Evolutionary conservation across 2,329 filamentous ascomycete species (phyloP).

Genomic region (Pseudodiploospora longispora): DNA sequence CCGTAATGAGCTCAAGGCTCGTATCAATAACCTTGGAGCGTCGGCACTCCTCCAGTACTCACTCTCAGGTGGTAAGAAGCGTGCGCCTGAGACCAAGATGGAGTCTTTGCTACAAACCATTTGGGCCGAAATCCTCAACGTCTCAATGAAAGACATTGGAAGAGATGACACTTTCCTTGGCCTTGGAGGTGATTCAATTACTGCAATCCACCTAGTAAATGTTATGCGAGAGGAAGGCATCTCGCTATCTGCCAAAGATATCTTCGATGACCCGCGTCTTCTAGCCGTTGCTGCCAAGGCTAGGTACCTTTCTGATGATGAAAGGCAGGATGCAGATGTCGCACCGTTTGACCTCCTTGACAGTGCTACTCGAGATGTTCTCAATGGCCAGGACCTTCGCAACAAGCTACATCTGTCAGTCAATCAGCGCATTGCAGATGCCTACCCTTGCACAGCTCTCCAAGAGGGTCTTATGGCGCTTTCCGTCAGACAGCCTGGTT

Average conservation of each 20-base stretch:
- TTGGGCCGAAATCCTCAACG: constrained; percentile 5
- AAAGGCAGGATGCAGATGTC: background rate
- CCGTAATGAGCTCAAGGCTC: constrained; percentile 1
- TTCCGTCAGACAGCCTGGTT: constrained; percentile 18
- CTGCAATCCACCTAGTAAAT: constrained; percentile 14
- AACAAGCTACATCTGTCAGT: background rate
- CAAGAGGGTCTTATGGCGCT: constrained; percentile 31
- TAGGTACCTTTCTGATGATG: background rate
- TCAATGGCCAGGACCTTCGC: background rate
- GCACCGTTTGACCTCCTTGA: constrained; percentile 17
- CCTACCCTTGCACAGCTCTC: constrained; percentile 28
- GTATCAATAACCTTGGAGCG: background rate
- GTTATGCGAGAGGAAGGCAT: constrained; percentile 6
- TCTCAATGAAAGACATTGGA: constrained; percentile 18
- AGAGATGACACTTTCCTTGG: constrained; percentile 18
- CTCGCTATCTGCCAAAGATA: constrained; percentile 7
- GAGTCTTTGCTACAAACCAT: constrained; percentile 4
- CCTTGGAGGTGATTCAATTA: constrained; percentile 20
- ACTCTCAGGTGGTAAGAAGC: constrained; percentile 1
- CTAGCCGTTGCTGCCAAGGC: background rate
- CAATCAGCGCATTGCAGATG: constrained; percentile 7
- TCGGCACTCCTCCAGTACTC: constrained; percentile 1
- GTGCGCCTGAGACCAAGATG: constrained; percentile 3
- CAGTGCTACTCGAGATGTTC: background rate
- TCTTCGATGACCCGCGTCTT: constrained; percentile 13